These are phyloP conservation scores for Yamadazyma friedrichii DNA, from an alignment of 1,139 yeast species.

Conservation along the genomic window DNA sequence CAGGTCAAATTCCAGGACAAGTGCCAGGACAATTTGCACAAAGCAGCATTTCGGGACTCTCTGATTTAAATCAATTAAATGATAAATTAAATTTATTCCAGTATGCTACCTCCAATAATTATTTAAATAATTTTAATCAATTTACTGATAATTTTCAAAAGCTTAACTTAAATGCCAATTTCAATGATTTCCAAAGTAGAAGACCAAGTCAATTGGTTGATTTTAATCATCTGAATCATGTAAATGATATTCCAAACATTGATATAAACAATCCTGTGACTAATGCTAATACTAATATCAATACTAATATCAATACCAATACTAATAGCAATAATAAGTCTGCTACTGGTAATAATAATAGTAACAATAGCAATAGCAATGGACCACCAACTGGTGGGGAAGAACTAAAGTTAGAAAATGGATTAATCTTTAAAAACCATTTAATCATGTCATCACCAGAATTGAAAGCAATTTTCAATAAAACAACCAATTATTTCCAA, in stretches of 20 bases:
- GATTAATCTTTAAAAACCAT: slow-evolving; percentile 50
- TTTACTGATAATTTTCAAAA: slow-evolving; percentile 36
- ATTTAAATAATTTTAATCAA: slow-evolving; percentile 22
- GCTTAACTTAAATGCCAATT: slow-evolving; percentile 34
- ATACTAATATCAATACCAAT: background rate
- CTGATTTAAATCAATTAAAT: background rate
- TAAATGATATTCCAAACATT: background rate
- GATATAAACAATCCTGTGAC: background rate
- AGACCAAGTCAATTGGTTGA: slow-evolving; percentile 48
- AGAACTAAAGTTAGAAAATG: slow-evolving; percentile 49
- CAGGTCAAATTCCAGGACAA: background rate
- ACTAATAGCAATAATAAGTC: background rate
- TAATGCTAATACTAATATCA: background rate
- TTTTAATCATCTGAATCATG: background rate
- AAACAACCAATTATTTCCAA: slow-evolving; percentile 51
- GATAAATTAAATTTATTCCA: slow-evolving; percentile 13
- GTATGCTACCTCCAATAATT: slow-evolving; percentile 17
- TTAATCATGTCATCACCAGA: slow-evolving; percentile 54
- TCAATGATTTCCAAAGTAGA: slow-evolving; percentile 43
- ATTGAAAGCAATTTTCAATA: slow-evolving; percentile 40
- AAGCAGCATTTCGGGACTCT: background rate
- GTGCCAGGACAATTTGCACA: background rate
- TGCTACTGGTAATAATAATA: background rate
- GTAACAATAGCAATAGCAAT: background rate
- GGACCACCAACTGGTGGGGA: slow-evolving; percentile 9